Evolutionary conservation across 345 rosid genomes (phyloP).

Genomic region (Dimocarpus longan): DNA sequence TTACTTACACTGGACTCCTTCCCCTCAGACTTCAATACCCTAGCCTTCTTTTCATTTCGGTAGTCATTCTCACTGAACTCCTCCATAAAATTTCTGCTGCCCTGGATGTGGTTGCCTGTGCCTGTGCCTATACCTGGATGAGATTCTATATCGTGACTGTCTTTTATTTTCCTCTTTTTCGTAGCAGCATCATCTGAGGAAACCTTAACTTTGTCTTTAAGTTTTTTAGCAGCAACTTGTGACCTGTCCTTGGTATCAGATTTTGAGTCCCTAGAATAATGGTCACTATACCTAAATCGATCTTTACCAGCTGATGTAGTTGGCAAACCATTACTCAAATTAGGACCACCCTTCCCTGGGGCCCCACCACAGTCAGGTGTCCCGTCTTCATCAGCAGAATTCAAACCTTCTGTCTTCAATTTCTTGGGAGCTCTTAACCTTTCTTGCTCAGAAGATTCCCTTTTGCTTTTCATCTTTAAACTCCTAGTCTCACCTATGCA

Average conservation of each 20-base stretch:
- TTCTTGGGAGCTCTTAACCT: slow-evolving; percentile 60
- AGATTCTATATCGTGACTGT: slow-evolving; percentile 38
- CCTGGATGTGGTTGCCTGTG: slow-evolving; percentile 37
- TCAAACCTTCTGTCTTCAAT: slow-evolving; percentile 51
- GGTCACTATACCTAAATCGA: slow-evolving; percentile 40
- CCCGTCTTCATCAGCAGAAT: slow-evolving; percentile 48
- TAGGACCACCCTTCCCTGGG: slow-evolving; percentile 44
- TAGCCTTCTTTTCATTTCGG: slow-evolving; percentile 66
- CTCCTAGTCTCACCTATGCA: slow-evolving; percentile 55
- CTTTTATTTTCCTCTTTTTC: slow-evolving; percentile 67
- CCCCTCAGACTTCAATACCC: slow-evolving; percentile 52
- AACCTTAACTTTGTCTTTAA: slow-evolving; percentile 40
- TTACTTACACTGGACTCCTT: slow-evolving; percentile 63
- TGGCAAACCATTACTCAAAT: slow-evolving; percentile 53
- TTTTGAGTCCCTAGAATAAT: slow-evolving; percentile 41
- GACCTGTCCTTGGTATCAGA: slow-evolving; percentile 39
- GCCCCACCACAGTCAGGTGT: slow-evolving; percentile 43
- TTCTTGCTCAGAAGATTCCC: slow-evolving; percentile 49
- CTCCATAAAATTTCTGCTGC: slow-evolving; percentile 36
- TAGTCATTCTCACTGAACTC: slow-evolving; percentile 56
- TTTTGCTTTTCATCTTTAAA: slow-evolving; percentile 63
- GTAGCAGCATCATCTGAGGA: slow-evolving; percentile 36
- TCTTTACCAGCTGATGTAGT: slow-evolving; percentile 46
- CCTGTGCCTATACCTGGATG: slow-evolving; percentile 27
- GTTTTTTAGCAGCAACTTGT: slow-evolving; percentile 43